phyloP scores from a whole-genome alignment of 2,329 filamentous ascomycete genomes.

The Xylariomycetidae sp. region DNA sequence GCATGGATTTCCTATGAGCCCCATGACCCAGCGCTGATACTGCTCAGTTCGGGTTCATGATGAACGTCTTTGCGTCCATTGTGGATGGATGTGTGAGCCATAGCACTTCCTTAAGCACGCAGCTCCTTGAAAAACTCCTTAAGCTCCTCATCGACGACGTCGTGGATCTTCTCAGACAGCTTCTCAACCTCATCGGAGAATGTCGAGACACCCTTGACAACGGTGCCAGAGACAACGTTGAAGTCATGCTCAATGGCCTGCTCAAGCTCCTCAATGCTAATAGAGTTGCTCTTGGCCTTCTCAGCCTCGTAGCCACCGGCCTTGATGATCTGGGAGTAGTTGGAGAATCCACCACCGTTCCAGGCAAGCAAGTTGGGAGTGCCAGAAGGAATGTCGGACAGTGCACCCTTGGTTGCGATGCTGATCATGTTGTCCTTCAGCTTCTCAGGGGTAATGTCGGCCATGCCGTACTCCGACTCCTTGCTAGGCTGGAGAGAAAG shows the following conservation, averaged over 20 bases:
- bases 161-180: conserved; percentile 57
- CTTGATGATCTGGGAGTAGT: conserved; percentile 79
- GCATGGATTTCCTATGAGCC: no score
- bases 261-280: conserved; percentile 59
- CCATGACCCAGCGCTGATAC: no score
- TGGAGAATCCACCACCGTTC: conserved; percentile 93
- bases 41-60: no score
- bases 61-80: no score
- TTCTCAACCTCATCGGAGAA: conserved; percentile 53
- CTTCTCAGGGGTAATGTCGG: conserved; percentile 84
- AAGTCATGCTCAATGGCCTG: conserved; percentile 56
- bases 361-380: conserved; percentile 95
- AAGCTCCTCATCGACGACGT: conserved; percentile 56
- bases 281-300: no score
- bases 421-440: conserved; percentile 84
- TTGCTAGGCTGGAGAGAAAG: conserved; percentile 87
- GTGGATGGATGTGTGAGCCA: conserved; percentile 4
- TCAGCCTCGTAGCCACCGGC: conserved; percentile 62
- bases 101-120: conserved; percentile 25
- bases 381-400: conserved; percentile 75
- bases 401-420: conserved; percentile 71
- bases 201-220: conserved; percentile 47
- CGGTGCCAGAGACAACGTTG: conserved; percentile 50
- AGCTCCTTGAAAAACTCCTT: conserved; percentile 53
- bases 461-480: conserved; percentile 88